A percentile compares a stretch with the other conserved stretches of the same genome.
These are phyloP conservation scores for Fusarium anguioides DNA, from an alignment of 2,329 filamentous ascomycete species.

Conservation along the genomic window DNA sequence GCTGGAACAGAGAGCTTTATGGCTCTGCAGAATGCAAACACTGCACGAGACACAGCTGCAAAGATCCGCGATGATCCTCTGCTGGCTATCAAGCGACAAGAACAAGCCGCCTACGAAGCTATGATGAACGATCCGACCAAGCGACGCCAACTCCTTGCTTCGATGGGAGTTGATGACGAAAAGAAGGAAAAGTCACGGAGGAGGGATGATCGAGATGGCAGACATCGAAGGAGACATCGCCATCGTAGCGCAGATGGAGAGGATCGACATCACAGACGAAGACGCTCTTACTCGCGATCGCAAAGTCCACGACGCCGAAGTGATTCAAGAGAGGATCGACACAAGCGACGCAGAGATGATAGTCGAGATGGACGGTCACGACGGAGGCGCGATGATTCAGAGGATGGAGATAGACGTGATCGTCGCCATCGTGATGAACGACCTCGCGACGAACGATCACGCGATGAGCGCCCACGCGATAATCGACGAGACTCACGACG, in stretches of 20 bases:
- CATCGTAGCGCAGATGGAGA: slow-evolving; percentile 54
- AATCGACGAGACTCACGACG: slow-evolving; percentile 41
- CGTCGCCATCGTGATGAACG: slow-evolving; percentile 9
- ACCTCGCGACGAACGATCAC: slow-evolving; percentile 22
- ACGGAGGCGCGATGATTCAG: slow-evolving; percentile 37
- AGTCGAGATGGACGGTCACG: slow-evolving; percentile 39
- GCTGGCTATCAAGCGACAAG: slow-evolving; percentile 91
- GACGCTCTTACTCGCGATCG: slow-evolving; percentile 60
- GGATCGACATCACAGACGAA: slow-evolving; percentile 55
- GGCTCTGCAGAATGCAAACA: slow-evolving; percentile 76
- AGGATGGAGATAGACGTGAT: slow-evolving; percentile 33
- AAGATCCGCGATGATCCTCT: slow-evolving; percentile 94
- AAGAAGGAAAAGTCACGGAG: slow-evolving; percentile 54
- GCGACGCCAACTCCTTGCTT: slow-evolving; percentile 73
- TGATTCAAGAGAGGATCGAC: slow-evolving; percentile 45
- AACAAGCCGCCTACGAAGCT: slow-evolving; percentile 81
- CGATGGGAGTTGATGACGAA: slow-evolving; percentile 66
- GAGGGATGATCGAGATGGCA: slow-evolving; percentile 49
- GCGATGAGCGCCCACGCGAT: slow-evolving; percentile 40
- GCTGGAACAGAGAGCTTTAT: slow-evolving; percentile 69
- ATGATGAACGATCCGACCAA: slow-evolving; percentile 83
- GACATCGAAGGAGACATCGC: slow-evolving; percentile 57
- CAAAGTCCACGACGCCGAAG: slow-evolving; percentile 54
- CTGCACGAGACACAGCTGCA: slow-evolving; percentile 79
- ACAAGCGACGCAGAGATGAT: slow-evolving; percentile 42